Evolutionary conservation across 345 rosid species (phyloP).

Genomic region (Eucalyptus tenuipes): DNA sequence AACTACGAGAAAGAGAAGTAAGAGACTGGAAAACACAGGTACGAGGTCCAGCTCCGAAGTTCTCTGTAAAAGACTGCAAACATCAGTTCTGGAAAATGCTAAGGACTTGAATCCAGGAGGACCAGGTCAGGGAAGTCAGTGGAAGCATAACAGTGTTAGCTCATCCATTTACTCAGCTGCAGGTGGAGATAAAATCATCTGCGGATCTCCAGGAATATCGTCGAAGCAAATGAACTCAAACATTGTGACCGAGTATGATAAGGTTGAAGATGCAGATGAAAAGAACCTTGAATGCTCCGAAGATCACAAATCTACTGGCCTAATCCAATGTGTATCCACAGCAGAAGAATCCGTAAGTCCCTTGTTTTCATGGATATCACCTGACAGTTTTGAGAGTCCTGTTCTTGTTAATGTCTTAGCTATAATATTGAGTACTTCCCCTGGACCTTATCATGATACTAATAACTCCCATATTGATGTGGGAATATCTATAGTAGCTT

Average conservation of each 20-base stretch:
- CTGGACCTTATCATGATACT: not conserved
- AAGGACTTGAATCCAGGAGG: not conserved
- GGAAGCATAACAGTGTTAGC: conserved; percentile 3
- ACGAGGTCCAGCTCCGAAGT: conserved; percentile 1
- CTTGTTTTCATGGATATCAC: not conserved
- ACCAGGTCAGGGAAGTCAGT: not conserved
- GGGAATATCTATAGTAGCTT: not conserved
- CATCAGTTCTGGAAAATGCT: not conserved
- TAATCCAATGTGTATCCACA: not conserved
- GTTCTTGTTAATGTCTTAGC: not conserved
- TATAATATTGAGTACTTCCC: not conserved
- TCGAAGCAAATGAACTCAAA: conserved; percentile 2
- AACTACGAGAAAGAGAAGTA: conserved; percentile 48
- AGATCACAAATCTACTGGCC: not conserved
- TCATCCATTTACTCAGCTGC: not conserved
- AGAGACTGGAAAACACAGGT: conserved; percentile 12
- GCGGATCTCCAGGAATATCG: conserved; percentile 4
- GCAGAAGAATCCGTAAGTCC: conserved; percentile 19
- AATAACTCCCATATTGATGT: not conserved
- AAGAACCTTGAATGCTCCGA: not conserved
- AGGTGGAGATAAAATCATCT: conserved; percentile 8
- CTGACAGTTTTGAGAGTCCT: not conserved
- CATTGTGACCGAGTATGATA: not conserved
- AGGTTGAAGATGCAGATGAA: not conserved
- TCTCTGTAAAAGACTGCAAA: conserved; percentile 27